These are phyloP conservation scores for Lentithecium fluviatile DNA, from an alignment of 495 filamentous ascomycete genomes.

Conservation along the genomic window DNA sequence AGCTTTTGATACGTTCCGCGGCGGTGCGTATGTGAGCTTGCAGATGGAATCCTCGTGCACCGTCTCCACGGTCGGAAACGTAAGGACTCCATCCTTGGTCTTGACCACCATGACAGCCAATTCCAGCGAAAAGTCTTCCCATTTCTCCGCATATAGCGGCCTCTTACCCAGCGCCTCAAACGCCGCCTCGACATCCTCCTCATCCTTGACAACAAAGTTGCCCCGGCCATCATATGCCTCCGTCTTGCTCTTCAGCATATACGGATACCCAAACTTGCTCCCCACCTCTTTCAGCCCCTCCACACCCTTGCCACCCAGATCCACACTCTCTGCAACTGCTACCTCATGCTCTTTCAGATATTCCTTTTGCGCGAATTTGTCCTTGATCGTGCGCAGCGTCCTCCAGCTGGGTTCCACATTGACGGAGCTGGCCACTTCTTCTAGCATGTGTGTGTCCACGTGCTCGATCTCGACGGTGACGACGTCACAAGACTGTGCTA, in stretches of 20 bases:
- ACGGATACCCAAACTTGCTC: slow-evolving; percentile 71
- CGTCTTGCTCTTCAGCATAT: slow-evolving; percentile 93
- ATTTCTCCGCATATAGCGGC: slow-evolving; percentile 86
- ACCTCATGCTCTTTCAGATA: slow-evolving; percentile 67
- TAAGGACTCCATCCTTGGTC: slow-evolving; percentile 72
- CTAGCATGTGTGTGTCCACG: slow-evolving; percentile 87
- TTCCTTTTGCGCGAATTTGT: slow-evolving; percentile 92
- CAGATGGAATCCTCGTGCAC: slow-evolving; percentile 94
- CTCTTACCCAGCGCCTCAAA: slow-evolving; percentile 66
- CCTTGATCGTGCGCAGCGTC: slow-evolving; percentile 89
- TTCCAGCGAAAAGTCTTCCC: slow-evolving; percentile 82
- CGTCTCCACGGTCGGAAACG: slow-evolving; percentile 91
- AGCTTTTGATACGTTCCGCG: slow-evolving; percentile 63
- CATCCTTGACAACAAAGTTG: slow-evolving; percentile 73
- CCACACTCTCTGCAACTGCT: slow-evolving; percentile 62
- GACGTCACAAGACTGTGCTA: slow-evolving; percentile 76
- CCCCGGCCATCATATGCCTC: slow-evolving; percentile 94
- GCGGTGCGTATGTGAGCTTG: slow-evolving; percentile 87
- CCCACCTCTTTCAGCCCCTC: slow-evolving; percentile 48
- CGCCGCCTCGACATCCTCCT: slow-evolving; percentile 67
- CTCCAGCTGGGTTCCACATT: slow-evolving; percentile 83
- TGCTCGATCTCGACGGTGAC: slow-evolving; percentile 98
- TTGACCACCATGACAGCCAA: slow-evolving; percentile 93
- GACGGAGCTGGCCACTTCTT: slow-evolving; percentile 64
- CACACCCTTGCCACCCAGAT: slow-evolving; percentile 51